phyloP scores from a whole-genome alignment of 1,284 basidiomycete species.

The Wallemia hederae region DNA sequence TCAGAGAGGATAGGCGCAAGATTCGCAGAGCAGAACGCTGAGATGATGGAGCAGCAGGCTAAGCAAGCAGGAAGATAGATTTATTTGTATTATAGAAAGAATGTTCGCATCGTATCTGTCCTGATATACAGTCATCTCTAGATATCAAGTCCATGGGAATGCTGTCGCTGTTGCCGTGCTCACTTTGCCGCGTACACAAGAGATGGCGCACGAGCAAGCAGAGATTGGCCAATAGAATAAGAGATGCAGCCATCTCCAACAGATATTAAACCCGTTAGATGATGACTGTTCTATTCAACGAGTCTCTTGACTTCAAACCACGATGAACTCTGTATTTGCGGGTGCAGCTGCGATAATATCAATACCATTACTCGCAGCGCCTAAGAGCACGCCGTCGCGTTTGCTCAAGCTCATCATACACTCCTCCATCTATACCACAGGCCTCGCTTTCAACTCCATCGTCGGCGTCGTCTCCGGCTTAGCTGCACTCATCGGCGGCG shows the following conservation, averaged over 20 bases:
- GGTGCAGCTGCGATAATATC: background rate
- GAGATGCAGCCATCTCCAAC: too few species aligned
- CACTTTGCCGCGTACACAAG: too few species aligned
- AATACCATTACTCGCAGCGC: background rate
- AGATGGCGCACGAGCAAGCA: too few species aligned
- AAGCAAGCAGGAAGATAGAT: too few species aligned
- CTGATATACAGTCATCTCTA: background rate
- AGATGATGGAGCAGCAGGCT: background rate
- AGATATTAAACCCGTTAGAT: too few species aligned
- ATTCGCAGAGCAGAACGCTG: constrained; percentile 61
- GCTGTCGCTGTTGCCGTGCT: too few species aligned
- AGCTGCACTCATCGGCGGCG: constrained; percentile 35
- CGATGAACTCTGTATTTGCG: background rate
- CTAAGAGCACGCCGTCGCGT: background rate
- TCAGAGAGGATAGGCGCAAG: constrained; percentile 77
- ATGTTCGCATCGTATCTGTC: background rate
- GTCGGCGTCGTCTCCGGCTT: constrained; percentile 46
- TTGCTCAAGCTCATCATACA: constrained; percentile 1
- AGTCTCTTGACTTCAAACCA: background rate
- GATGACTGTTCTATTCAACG: background rate
- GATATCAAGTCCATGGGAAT: background rate
- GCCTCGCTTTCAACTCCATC: constrained; percentile 36
- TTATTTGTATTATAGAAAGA: background rate
- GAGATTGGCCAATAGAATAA: too few species aligned
- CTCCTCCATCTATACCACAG: background rate